Conservation (phyloP, 352 stramenopile species). For the Aphanomyces stellatus region DNA sequence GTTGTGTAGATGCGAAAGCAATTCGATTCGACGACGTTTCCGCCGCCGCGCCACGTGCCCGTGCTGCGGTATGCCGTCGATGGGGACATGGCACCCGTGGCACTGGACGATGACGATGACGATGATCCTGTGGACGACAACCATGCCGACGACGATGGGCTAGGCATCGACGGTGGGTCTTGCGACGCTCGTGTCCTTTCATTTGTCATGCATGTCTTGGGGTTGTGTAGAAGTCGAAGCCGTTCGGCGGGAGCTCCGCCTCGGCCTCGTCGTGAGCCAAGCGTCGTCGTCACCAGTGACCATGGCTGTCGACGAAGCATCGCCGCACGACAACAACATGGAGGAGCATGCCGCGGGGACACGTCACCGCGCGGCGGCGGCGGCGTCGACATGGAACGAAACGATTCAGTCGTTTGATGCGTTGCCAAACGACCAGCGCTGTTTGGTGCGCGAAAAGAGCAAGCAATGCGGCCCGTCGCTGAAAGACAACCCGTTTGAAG, state of each 20-base stretch:
- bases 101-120: neutral
- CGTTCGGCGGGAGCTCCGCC: neutral
- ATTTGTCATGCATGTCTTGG: too few relatives aligned
- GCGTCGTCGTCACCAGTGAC: neutral
- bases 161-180: neutral
- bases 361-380: neutral
- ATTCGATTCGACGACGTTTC: neutral
- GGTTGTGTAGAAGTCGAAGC: neutral
- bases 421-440: constrained; percentile 9
- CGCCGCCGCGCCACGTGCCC: neutral
- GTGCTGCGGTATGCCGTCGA: constrained; percentile 7
- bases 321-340: neutral
- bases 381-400: neutral
- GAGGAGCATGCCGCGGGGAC: neutral
- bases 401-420: neutral
- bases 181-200: too few relatives aligned
- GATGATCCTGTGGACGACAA: neutral
- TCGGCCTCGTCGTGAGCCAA: neutral
- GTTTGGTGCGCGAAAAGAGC: constrained; percentile 5
- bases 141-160: neutral
- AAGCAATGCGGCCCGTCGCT: neutral
- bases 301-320: too few relatives aligned
- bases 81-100: neutral
- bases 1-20: neutral
- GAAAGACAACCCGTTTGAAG: neutral